Evolutionary conservation across 2,329 filamentous ascomycete genomes (phyloP), one percentile per base, ranked within the genome.

Genomic region (Keithomyces neogunnii): DNA sequence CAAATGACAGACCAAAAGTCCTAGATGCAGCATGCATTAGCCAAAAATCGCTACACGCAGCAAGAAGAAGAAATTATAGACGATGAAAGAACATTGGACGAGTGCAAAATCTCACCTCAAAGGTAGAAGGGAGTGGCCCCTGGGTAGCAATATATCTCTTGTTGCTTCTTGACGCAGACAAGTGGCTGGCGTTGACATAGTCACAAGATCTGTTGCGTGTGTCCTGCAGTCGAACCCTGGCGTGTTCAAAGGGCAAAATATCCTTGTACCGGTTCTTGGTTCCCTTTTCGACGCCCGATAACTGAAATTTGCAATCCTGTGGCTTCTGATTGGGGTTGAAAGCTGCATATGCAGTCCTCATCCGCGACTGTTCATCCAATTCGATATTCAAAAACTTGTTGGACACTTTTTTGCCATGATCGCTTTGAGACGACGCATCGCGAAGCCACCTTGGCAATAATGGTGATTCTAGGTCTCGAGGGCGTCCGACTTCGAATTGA

Each of bases 1-100:
- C 93, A 99, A 32, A 97, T 78, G 9, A 96, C 86, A 54, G 89
- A 92, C 93, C 93, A 99, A 64, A 99, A 99, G 67, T 99, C 93
- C 88, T 93, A 26, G 2, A 39, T 48, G 6, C 3, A 19, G 19
- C 19, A 45, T 29, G 62, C 26, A 11, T 49, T 43, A 44, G 47
- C 45, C 11, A 28, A 11, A 7, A 6, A 8, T 35, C 6, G 8
- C 19, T 45, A 8, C 13, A 47, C 5, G 19, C 19, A 19, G 19
- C 19, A 19, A 19, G 19, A 19, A 19, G 19, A 19, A 19, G 19
- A 19, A 19, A 19, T 19, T 19, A 19, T 19, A 19, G 19, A 19
- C 19, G 19, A 19, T 19, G 36, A 39, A 39, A 10, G 6, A 13
- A 11, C n/a, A 40, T 43, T 35, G 10, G n/a, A 33, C 6, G 29